A percentile compares a stretch with the other conserved stretches of the same genome.
Evolutionary conservation across 768 basidiomycete genomes (phyloP).

Genomic region (Imleria badia): DNA sequence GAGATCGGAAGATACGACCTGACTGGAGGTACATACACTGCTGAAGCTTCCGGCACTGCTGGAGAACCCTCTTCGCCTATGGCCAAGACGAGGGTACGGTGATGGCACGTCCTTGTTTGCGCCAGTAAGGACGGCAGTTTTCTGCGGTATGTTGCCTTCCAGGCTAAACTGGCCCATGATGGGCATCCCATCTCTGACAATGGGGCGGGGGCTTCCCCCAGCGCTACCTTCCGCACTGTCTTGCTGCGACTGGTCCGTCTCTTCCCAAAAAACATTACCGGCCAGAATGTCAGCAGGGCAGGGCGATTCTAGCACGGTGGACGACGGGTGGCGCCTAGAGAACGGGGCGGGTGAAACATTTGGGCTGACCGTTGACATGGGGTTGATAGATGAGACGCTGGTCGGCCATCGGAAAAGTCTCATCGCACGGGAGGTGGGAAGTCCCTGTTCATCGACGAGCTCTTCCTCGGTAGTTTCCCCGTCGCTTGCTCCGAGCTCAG

Average conservation of each 20-base stretch:
- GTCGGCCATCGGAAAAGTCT: conserved; percentile 66
- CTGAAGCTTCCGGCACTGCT: conserved; percentile 35
- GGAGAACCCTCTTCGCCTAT: conserved; percentile 27
- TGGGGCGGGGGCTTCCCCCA: conserved; percentile 23
- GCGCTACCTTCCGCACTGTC: conserved; percentile 37
- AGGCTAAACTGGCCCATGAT: conserved; percentile 41
- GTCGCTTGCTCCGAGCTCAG: conserved; percentile 53
- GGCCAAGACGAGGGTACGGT: conserved; percentile 28
- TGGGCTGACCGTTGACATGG: conserved; percentile 71
- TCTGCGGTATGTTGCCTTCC: conserved; percentile 13
- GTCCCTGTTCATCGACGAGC: conserved; percentile 70
- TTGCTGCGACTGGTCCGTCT: conserved; percentile 39
- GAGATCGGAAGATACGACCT: conserved; percentile 6
- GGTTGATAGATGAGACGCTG: conserved; percentile 63
- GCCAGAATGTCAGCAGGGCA: conserved; percentile 69
- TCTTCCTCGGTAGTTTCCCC: conserved; percentile 86
- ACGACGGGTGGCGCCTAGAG: conserved; percentile 31
- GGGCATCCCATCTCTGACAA: conserved; percentile 25
- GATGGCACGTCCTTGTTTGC: conserved; percentile 33
- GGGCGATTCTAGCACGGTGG: conserved; percentile 41
- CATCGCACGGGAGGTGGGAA: conserved; percentile 78
- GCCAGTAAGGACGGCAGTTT: conserved; percentile 29
- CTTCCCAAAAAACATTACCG: conserved; percentile 54
- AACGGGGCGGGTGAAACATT: conserved; percentile 44
- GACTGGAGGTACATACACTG: conserved; percentile 32